Conservation (phyloP, 257 asterid species). For the Fraxinus americana region DNA sequence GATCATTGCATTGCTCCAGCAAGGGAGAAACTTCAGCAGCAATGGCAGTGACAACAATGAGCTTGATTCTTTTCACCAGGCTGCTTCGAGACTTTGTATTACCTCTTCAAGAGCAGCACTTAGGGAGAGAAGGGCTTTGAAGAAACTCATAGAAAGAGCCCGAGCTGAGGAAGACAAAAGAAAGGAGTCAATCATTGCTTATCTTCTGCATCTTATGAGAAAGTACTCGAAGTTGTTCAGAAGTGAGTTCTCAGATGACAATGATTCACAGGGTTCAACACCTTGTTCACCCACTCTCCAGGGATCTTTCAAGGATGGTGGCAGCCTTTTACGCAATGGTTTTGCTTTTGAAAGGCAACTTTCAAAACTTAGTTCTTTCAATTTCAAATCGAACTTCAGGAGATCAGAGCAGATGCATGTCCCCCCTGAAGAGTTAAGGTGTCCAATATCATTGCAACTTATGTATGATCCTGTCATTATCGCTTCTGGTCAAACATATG, state of each 20-base stretch:
- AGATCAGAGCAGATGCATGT: conserved; percentile 73
- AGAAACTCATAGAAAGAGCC: conserved; percentile 90
- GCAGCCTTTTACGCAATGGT: conserved; percentile 49
- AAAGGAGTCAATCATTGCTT: conserved; percentile 93
- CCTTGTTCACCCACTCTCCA: conserved; percentile 96
- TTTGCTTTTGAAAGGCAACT: conserved; percentile 84
- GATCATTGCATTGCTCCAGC: conserved; percentile 87
- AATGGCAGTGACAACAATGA: conserved; percentile 67
- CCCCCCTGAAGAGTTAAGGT: conserved; percentile 95
- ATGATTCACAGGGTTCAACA: conserved; percentile 96
- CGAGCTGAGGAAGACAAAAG: conserved; percentile 93
- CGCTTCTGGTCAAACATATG: conserved; percentile 98
- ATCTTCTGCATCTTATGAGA: conserved; percentile 81
- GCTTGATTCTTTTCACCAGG: conserved; percentile 93
- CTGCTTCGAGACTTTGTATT: conserved; percentile 83
- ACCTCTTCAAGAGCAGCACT: conserved; percentile 97
- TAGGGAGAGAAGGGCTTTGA: conserved; percentile 94
- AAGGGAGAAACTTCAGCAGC: conserved; percentile 77
- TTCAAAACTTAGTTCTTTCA: conserved; percentile 83
- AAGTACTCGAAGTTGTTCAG: conserved; percentile 94
- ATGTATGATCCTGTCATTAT: conserved; percentile 96
- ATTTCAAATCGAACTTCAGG: conserved; percentile 79
- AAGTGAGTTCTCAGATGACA: conserved; percentile 89
- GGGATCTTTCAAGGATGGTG: conserved; percentile 70
- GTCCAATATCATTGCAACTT: conserved; percentile 95